Evolutionary conservation across 2,329 filamentous ascomycete genomes (phyloP), one percentile per base, ranked within the genome.

Genomic region (Cyphellophora attinorum): DNA sequence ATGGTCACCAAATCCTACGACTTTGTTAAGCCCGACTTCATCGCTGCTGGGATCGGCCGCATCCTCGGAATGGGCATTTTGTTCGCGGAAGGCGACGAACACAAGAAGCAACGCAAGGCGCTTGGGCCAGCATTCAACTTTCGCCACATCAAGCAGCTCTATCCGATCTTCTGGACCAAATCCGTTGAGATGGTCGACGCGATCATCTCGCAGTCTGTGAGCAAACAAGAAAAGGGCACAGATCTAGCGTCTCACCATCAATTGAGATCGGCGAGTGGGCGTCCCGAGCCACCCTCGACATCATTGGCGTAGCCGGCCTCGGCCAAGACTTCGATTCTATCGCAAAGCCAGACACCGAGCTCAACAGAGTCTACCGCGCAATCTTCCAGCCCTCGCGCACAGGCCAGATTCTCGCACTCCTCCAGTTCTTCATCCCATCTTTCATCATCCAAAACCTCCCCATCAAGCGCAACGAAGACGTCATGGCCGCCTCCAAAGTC

Each of bases 41-140:
- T 67, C 17, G 45, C 45, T 4, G 31, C 42, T 11, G 51, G 50
- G 5, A 42, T 68, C 17, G 48, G 47, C 4, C 55, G 51, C 13
- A 31, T 62, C 4, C 48, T 60, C 2, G 64, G 64, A 1, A 47
- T 59, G 36, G 63, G 64, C 0, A 27, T 67, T 8, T 59, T 95
- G 18, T 63, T 94, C 6, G 81, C 85, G 2, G 88, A 95, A 58
- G 88, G 88, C n/a, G 83, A 91, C 8, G 82, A 88, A 51, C 89
- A 95, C 57, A 89, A 81, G 60, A 45, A 41, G 14, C 81, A 86
- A 61, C 72, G 88, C 32, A 86, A 81, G 54, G 76, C 79, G 38
- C 70, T 93, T 13, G 74, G 79, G 61, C 85, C 85, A 0, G 82
- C 84, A 2, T 94, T 94, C 55, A 70, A 76, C 11, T 91, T 85